Conservation (phyloP, 805 yeast genomes). For the Cephaloascus fragrans region DNA sequence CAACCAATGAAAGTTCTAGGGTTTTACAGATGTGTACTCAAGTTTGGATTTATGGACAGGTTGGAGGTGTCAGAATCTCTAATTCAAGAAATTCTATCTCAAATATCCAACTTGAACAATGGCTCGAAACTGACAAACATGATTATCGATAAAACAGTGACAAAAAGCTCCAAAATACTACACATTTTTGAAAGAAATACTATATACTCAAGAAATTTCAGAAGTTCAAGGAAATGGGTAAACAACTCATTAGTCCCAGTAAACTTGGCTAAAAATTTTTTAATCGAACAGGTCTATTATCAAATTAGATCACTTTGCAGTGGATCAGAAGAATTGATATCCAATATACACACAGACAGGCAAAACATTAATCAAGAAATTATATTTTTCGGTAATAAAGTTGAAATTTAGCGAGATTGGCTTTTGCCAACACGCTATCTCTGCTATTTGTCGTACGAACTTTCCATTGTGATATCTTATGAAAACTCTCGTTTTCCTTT, state of each 20-base stretch:
- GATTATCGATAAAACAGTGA: no score
- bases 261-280: not conserved
- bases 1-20: slow-evolving; percentile 32
- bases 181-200: slow-evolving; percentile 15
- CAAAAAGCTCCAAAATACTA: slow-evolving; percentile 10
- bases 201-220: slow-evolving; percentile 6
- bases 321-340: slow-evolving; percentile 3
- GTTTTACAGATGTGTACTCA: slow-evolving; percentile 35
- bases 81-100: slow-evolving; percentile 8
- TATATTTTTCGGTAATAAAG: slow-evolving; percentile 10
- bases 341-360: not conserved
- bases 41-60: slow-evolving; percentile 41
- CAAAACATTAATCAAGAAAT: slow-evolving; percentile 7
- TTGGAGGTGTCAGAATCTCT: slow-evolving; percentile 10
- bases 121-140: slow-evolving; percentile 5
- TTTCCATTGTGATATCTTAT: no score
- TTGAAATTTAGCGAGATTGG: slow-evolving; percentile 2
- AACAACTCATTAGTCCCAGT: not conserved
- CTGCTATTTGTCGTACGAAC: no score
- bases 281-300: slow-evolving; percentile 8
- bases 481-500: no score
- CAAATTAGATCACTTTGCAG: slow-evolving; percentile 8
- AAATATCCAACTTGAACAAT: slow-evolving; percentile 5
- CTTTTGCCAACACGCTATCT: no score
- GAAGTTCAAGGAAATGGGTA: slow-evolving; percentile 1